Base-by-base conservation (phyloP, 768 basidiomycete species). In the Psilocybe sp. region DNA sequence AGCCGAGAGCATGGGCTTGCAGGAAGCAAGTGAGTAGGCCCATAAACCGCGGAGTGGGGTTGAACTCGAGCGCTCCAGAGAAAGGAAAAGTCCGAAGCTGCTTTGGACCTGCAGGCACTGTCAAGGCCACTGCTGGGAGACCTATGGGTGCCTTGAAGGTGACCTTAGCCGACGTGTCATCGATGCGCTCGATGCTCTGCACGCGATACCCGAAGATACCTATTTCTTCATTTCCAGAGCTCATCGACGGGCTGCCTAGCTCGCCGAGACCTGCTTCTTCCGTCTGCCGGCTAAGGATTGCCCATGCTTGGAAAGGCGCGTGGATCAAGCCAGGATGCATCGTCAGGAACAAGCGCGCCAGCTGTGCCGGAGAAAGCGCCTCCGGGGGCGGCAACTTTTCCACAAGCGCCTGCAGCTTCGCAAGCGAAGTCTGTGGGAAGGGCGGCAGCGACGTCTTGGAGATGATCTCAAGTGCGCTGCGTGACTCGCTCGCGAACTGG, bases 381-480 rank as follows among this genome's bases (percentile, higher is more conserved):
- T 61, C 61, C 1, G 75, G 71, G 0, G 79, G 73, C 0, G 81
- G 82, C 56, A 85, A 87, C 13, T 61, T 62, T 2, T 72, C 55
- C 3, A 77, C 48, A 0, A 87, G 68, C 1, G 62, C 61, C 5
- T 67, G 59, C 3, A 84, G 73, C 58, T 85, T 85, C 15, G 64
- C 63, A 4, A 84, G 63, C 0, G 83, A 76, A 0, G 82, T 85
- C 61, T 87, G 84, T 0, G 84, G 84, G 59, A 87, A 87, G 0
- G 82, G 75, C 0, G 79, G 78, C 5, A 85, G 66, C 0, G 76
- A 66, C 5, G 79, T 76, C 55, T 73, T 77, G 7, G 80, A 78
- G 19, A 81, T 66, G 1, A 71, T 66, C 46, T 82, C 80, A 5
- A 87, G 69, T 2, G 76, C 68, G 52, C 79, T 69, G 18, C 77